phyloP scores from a whole-genome alignment of 176 grass and related monocot species.

The Triticum aestivum region DNA sequence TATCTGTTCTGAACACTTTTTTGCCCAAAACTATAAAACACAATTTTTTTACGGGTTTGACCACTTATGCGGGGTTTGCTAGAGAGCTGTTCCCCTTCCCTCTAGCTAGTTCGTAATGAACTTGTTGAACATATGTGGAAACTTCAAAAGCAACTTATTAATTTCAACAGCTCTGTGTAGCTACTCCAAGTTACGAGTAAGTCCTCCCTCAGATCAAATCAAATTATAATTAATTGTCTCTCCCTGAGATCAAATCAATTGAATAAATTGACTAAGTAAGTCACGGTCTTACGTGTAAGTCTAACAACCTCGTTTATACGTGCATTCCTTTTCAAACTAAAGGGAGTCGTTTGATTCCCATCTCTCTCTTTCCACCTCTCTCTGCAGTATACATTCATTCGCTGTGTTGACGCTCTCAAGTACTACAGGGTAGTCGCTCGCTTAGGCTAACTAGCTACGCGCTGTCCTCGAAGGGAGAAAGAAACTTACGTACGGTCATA shows the following conservation, averaged over 20 bases:
- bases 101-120: no score
- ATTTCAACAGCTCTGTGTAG: background rate
- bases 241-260: background rate
- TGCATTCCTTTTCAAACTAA: background rate
- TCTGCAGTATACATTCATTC: background rate
- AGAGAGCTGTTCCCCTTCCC: no score
- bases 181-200: background rate
- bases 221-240: no score
- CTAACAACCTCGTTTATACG: conserved; percentile 20
- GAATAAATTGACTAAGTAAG: conserved; percentile 12
- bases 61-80: no score
- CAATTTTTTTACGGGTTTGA: no score
- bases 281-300: background rate
- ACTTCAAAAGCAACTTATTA: conserved; percentile 25
- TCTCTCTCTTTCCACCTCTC: background rate
- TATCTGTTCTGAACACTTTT: no score
- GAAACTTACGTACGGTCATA: background rate
- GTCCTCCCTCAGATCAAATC: no score
- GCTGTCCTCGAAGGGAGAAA: background rate
- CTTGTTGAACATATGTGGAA: background rate
- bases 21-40: no score
- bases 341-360: background rate
- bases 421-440: background rate
- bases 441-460: background rate
- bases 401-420: background rate